A percentile compares a stretch with the other conserved stretches of the same genome.
Evolutionary conservation across 768 basidiomycete genomes (phyloP).

Genomic region (Dacryopinax primogenitus): DNA sequence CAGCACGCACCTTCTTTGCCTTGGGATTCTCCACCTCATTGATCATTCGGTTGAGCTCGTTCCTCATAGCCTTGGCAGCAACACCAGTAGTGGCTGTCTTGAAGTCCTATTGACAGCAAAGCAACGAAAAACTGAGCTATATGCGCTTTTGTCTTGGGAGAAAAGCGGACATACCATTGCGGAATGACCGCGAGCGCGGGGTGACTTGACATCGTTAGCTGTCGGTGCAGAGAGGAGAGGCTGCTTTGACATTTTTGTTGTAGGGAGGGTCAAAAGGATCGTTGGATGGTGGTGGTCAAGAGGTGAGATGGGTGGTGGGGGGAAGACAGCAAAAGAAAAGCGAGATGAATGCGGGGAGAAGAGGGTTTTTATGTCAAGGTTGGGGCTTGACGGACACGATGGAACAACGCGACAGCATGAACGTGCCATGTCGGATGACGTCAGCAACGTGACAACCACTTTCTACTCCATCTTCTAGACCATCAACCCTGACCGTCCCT

Average conservation of each 20-base stretch:
- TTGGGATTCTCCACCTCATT: slow-evolving; percentile 63
- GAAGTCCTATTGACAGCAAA: slow-evolving; percentile 41
- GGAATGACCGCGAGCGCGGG: slow-evolving; percentile 21
- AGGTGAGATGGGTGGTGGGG: not conserved
- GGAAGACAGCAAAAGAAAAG: not conserved
- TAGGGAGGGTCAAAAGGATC: not conserved
- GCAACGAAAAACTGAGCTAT: not conserved
- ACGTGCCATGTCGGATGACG: slow-evolving; percentile 9
- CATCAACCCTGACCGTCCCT: not conserved
- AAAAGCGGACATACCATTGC: slow-evolving; percentile 21
- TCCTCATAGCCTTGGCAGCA: slow-evolving; percentile 92
- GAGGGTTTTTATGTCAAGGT: slow-evolving; percentile 4
- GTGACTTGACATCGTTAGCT: slow-evolving; percentile 17
- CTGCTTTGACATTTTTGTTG: not conserved
- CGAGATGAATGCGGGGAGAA: not conserved
- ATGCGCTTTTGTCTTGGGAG: not conserved
- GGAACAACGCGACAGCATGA: slow-evolving; percentile 2
- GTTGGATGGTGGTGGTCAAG: not conserved
- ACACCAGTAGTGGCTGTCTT: slow-evolving; percentile 95
- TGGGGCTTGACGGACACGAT: not conserved
- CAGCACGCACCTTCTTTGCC: slow-evolving; percentile 58
- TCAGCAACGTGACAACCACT: not conserved
- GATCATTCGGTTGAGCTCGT: slow-evolving; percentile 92
- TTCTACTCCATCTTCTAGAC: slow-evolving; percentile 6
- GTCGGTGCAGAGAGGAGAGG: slow-evolving; percentile 14